A percentile compares a stretch with the other conserved stretches of the same genome.
Evolutionary conservation across 257 asterid genomes (phyloP).

Genomic region (Ocimum tenuiflorum): DNA sequence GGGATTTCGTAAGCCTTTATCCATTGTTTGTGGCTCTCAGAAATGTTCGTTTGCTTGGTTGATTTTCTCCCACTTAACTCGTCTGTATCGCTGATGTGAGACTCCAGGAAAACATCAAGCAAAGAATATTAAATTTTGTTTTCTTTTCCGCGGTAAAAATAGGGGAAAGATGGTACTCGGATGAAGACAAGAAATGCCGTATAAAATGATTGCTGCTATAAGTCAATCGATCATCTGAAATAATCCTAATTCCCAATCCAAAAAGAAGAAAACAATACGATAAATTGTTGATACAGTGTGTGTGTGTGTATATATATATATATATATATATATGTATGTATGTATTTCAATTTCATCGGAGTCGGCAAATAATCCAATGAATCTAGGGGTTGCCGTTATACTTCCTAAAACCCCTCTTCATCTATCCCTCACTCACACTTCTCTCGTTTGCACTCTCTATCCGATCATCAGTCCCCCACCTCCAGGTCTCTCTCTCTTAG

Average conservation of each 20-base stretch:
- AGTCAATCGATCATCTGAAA: neutral
- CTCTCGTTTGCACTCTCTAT: neutral
- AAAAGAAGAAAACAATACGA: too few species aligned
- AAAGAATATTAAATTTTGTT: neutral
- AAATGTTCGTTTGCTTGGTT: slow-evolving; percentile 19
- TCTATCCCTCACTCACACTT: slow-evolving; percentile 17
- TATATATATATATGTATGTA: too few species aligned
- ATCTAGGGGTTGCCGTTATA: slow-evolving; percentile 16
- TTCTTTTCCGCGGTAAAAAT: neutral
- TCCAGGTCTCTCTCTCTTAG: slow-evolving; percentile 19
- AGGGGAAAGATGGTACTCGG: neutral
- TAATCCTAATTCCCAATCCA: neutral
- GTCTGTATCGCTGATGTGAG: neutral
- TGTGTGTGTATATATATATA: neutral
- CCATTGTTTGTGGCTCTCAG: slow-evolving; percentile 56
- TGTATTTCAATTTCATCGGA: slow-evolving; percentile 10
- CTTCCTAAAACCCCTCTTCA: slow-evolving; percentile 8
- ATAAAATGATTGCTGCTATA: neutral
- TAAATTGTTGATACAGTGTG: too few species aligned
- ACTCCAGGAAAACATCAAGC: neutral
- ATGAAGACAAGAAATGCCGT: neutral
- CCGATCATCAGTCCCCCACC: neutral
- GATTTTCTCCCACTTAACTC: slow-evolving; percentile 1
- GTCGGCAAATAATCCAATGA: slow-evolving; percentile 18
- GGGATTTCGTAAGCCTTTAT: slow-evolving; percentile 40